phyloP scores from a whole-genome alignment of 768 basidiomycete genomes.

The Ramaria rubella region DNA sequence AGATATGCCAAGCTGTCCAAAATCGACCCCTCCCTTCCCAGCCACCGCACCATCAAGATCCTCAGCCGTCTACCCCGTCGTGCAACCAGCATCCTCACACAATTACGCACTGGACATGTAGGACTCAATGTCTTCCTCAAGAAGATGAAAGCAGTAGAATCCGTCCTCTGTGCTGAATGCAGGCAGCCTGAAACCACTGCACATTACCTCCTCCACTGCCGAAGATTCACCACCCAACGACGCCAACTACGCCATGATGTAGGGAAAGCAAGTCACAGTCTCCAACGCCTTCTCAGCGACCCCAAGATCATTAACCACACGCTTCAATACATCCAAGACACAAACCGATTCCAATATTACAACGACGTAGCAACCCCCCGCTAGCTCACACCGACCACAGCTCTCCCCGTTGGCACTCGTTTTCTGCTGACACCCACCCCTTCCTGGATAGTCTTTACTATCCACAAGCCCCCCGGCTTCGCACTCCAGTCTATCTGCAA shows the following conservation, averaged over 20 bases:
- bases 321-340: too few relatives aligned
- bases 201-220: slow-evolving; percentile 13
- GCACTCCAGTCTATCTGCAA: too few relatives aligned
- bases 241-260: background rate
- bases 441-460: too few relatives aligned
- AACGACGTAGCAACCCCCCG: too few relatives aligned
- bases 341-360: too few relatives aligned
- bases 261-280: too few relatives aligned
- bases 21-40: background rate
- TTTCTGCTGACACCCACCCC: too few relatives aligned
- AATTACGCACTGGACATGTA: slow-evolving; percentile 13
- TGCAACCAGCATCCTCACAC: slow-evolving; percentile 9
- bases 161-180: slow-evolving; percentile 9
- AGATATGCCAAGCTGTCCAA: background rate
- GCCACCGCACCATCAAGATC: background rate
- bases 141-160: background rate
- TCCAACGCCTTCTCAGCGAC: too few relatives aligned
- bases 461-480: too few relatives aligned
- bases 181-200: slow-evolving; percentile 7
- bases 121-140: slow-evolving; percentile 11
- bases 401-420: too few relatives aligned
- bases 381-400: too few relatives aligned
- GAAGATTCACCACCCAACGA: background rate
- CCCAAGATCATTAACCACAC: too few relatives aligned
- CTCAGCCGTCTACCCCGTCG: slow-evolving; percentile 4